Percentiles rank a stretch among this genome's conserved stretches.
These are phyloP conservation scores for Fusarium palustre DNA, from an alignment of 2,329 filamentous ascomycete genomes.

Conservation along the genomic window DNA sequence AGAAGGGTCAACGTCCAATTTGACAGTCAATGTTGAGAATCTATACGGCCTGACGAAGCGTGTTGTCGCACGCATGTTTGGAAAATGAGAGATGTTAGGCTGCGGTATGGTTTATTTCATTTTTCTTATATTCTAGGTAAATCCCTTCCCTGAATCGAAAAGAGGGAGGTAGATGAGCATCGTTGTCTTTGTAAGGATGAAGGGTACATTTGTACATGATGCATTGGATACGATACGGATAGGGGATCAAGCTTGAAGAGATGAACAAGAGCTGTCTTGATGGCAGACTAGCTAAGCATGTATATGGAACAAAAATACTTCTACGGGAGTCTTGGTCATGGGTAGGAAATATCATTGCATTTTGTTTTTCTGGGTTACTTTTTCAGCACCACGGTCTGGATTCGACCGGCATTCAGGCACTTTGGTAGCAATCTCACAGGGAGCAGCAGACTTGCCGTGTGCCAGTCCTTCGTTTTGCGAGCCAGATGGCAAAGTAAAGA, in stretches of 20 bases:
- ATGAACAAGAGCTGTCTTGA: slow-evolving; percentile 33
- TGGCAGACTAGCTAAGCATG: slow-evolving; percentile 41
- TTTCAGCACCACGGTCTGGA: not conserved
- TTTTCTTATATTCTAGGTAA: slow-evolving; percentile 21
- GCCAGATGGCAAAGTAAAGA: not conserved
- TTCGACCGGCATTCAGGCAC: not conserved
- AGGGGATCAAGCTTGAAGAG: not conserved
- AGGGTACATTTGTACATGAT: slow-evolving; percentile 40
- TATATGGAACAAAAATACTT: slow-evolving; percentile 43
- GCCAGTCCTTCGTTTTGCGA: not conserved
- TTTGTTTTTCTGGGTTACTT: slow-evolving; percentile 29
- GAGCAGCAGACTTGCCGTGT: not conserved
- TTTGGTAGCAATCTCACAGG: not conserved
- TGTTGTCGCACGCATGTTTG: slow-evolving; percentile 32
- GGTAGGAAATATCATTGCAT: slow-evolving; percentile 47
- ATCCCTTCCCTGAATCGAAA: not conserved
- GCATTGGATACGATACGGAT: slow-evolving; percentile 18
- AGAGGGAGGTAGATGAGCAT: not conserved
- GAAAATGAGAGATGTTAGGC: slow-evolving; percentile 16
- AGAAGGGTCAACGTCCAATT: slow-evolving; percentile 20
- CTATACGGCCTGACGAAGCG: slow-evolving; percentile 35
- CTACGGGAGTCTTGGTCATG: slow-evolving; percentile 45
- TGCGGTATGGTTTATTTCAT: not conserved
- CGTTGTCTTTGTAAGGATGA: not conserved
- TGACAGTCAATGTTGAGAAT: slow-evolving; percentile 20